A percentile compares a stretch with the other conserved stretches of the same genome.
Conservation (phyloP, 768 basidiomycete genomes). For the Cantharellus cinnabarinus region DNA sequence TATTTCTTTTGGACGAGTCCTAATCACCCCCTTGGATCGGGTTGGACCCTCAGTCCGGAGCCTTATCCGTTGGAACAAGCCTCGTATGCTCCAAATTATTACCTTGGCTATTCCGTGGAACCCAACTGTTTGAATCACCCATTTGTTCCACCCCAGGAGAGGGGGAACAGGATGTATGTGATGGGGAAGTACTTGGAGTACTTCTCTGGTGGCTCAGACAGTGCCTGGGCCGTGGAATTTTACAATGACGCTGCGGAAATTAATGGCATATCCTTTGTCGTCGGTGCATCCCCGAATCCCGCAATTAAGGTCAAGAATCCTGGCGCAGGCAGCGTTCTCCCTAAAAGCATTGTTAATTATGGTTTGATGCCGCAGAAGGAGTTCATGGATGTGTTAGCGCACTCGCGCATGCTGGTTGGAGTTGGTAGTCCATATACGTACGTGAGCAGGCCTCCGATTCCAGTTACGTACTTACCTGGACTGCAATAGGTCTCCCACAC, state of each 20-base stretch:
- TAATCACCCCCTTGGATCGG: neutral
- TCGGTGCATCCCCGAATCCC: neutral
- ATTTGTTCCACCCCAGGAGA: neutral
- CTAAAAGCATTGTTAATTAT: neutral
- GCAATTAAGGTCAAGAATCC: neutral
- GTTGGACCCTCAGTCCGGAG: conserved; percentile 3
- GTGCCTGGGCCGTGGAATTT: neutral
- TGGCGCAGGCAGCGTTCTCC: neutral
- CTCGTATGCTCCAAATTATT: neutral
- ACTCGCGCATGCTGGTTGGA: conserved; percentile 6
- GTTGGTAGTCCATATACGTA: conserved; percentile 4
- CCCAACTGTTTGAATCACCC: neutral
- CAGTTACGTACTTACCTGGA: neutral
- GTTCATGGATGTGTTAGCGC: conserved; percentile 1
- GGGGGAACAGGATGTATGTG: conserved; percentile 1
- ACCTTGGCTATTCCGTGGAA: conserved; percentile 4
- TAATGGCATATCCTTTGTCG: neutral
- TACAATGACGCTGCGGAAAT: neutral
- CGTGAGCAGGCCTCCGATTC: neutral
- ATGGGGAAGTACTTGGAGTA: neutral
- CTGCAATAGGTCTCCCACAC: conserved; percentile 2
- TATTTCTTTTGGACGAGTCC: neutral
- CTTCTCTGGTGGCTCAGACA: neutral
- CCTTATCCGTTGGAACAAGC: neutral
- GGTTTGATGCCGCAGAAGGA: neutral